These are phyloP conservation scores for Paecilomyces dactylethromorphus DNA, from an alignment of 2,329 filamentous ascomycete genomes.

Conservation along the genomic window DNA sequence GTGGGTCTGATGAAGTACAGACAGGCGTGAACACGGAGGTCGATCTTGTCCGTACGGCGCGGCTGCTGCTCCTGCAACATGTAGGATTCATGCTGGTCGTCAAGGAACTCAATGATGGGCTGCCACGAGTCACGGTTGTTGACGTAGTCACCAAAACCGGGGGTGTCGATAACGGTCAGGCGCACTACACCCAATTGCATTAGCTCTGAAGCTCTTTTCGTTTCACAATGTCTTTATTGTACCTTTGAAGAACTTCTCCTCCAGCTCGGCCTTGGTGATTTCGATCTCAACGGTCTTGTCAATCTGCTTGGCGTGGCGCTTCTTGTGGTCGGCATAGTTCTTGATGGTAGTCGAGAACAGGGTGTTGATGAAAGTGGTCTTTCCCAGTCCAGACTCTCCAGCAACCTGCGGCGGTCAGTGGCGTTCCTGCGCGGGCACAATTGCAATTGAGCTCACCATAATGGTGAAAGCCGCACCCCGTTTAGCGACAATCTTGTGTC, in stretches of 20 bases:
- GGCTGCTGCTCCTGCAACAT: conserved; percentile 99
- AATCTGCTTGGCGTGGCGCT: conserved; percentile 97
- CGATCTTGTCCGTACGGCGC: conserved; percentile 95
- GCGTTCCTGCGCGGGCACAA: not conserved
- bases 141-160: conserved; percentile 98
- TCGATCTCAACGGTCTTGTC: conserved; percentile 99
- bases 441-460: conserved; percentile 61
- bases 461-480: conserved; percentile 98
- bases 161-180: conserved; percentile 96
- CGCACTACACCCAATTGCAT: conserved; percentile 58
- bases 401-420: conserved; percentile 62
- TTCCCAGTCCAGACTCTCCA: conserved; percentile 95
- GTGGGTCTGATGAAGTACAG: conserved; percentile 99
- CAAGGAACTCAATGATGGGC: conserved; percentile 99
- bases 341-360: conserved; percentile 99
- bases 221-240: conserved; percentile 12
- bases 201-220: not conserved
- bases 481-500: conserved; percentile 67
- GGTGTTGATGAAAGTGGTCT: conserved; percentile 99
- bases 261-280: conserved; percentile 98
- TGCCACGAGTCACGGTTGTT: conserved; percentile 99
- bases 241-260: conserved; percentile 99
- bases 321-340: conserved; percentile 99
- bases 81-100: conserved; percentile 99
- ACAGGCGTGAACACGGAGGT: conserved; percentile 96